Percentiles rank a stretch among this genome's conserved stretches.
phyloP scores from a whole-genome alignment of 495 filamentous ascomycete genomes.

The Xylaria grammica region DNA sequence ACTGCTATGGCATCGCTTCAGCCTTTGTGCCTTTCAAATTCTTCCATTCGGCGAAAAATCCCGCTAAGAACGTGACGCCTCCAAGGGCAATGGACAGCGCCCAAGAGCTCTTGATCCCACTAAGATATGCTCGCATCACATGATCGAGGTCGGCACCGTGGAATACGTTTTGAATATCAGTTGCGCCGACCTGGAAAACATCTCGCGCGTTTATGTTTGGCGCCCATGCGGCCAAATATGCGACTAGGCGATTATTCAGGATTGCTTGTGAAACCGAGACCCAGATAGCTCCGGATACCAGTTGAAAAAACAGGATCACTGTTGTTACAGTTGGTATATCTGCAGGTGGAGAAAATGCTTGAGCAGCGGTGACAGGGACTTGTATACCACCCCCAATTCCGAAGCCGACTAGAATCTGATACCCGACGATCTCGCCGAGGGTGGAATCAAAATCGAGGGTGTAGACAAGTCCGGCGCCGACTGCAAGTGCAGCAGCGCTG shows the following conservation, averaged over 20 bases:
- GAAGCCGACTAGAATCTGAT: constrained; percentile 62
- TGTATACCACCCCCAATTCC: constrained; percentile 62
- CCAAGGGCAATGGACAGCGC: neutral
- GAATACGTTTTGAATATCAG: neutral
- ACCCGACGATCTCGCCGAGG: constrained; percentile 58
- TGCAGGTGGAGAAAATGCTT: constrained; percentile 47
- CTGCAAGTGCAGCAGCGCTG: constrained; percentile 21
- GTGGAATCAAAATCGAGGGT: constrained; percentile 48
- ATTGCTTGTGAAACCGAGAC: neutral
- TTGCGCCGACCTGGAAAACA: neutral
- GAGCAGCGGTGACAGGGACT: constrained; percentile 52
- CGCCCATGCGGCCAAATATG: neutral
- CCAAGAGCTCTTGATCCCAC: neutral
- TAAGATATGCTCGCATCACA: neutral
- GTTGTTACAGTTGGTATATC: constrained; percentile 62
- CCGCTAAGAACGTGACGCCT: neutral
- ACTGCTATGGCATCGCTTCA: too few relatives aligned
- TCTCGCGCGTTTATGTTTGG: neutral
- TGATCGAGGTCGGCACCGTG: neutral
- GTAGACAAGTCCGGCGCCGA: constrained; percentile 38
- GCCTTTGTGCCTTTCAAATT: too few relatives aligned
- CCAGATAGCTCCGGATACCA: neutral
- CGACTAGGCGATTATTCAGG: neutral
- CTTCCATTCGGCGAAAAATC: too few relatives aligned
- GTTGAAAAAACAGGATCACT: constrained; percentile 35